These are phyloP conservation scores for Pascua guehoae DNA, from an alignment of 1,284 basidiomycete genomes.

Conservation along the genomic window DNA sequence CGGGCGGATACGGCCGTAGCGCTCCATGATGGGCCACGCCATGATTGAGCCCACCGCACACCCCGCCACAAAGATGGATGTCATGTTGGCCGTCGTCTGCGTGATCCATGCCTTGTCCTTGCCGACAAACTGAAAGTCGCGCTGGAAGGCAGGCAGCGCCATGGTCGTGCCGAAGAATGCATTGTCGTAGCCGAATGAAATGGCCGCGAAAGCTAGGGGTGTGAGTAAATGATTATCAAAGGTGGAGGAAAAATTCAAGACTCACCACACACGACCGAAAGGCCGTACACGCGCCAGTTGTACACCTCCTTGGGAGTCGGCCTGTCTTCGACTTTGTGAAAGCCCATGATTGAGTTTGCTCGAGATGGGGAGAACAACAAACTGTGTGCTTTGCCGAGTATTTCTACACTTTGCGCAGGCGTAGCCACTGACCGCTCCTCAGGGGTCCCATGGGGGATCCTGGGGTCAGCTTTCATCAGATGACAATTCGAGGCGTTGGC, in stretches of 20 bases:
- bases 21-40: constrained; percentile 31
- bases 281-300: constrained; percentile 54
- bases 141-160: constrained; percentile 52
- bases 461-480: too few species aligned
- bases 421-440: too few species aligned
- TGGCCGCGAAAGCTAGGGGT: too few species aligned
- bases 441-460: too few species aligned
- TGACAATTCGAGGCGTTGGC: too few species aligned
- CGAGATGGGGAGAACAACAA: too few species aligned
- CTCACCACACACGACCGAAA: constrained; percentile 39
- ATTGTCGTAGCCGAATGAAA: constrained; percentile 52
- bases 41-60: constrained; percentile 32
- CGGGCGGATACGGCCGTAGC: constrained; percentile 27
- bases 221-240: too few species aligned
- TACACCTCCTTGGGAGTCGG: constrained; percentile 54
- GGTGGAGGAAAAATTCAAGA: too few species aligned
- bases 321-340: constrained; percentile 47
- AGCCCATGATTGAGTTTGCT: constrained; percentile 23
- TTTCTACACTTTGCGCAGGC: too few species aligned
- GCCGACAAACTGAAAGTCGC: constrained; percentile 49
- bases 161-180: constrained; percentile 22
- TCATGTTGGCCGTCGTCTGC: constrained; percentile 46
- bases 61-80: constrained; percentile 45
- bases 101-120: constrained; percentile 41
- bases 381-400: too few species aligned